These are phyloP conservation scores for Phylloporus scabripes DNA, from an alignment of 768 basidiomycete species.

Conservation along the genomic window DNA sequence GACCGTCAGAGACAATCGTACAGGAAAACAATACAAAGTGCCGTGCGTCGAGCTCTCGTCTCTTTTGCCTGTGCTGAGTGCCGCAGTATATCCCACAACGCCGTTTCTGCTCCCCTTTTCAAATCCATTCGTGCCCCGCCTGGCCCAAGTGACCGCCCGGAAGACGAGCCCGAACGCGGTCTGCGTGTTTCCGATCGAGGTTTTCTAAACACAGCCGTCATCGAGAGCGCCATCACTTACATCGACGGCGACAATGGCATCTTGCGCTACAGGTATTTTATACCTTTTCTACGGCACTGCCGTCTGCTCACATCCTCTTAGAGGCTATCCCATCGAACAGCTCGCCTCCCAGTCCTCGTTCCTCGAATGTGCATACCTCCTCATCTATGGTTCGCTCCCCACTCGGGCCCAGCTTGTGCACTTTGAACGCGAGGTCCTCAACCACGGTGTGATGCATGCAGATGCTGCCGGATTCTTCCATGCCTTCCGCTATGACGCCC, in stretches of 20 bases:
- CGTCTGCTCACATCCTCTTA: conserved; percentile 21
- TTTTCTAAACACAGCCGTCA: conserved; percentile 78
- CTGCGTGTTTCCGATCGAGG: conserved; percentile 75
- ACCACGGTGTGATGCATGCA: conserved; percentile 63
- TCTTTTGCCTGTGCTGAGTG: not conserved
- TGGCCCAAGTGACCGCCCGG: conserved; percentile 57
- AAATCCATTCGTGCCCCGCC: conserved; percentile 62
- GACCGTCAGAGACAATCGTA: conserved; percentile 78
- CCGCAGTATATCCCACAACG: conserved; percentile 71
- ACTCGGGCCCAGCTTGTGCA: conserved; percentile 49
- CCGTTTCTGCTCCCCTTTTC: conserved; percentile 75
- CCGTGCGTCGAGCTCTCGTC: conserved; percentile 46
- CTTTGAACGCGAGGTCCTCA: conserved; percentile 74
- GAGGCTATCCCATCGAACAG: conserved; percentile 92
- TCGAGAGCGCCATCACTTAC: conserved; percentile 77
- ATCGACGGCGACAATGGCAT: conserved; percentile 89
- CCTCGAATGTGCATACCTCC: conserved; percentile 78
- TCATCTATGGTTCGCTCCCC: conserved; percentile 84
- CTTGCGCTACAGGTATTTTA: conserved; percentile 62
- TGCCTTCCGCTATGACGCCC: conserved; percentile 83
- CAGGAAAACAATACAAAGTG: conserved; percentile 68
- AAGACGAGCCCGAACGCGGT: conserved; percentile 81
- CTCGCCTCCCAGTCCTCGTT: conserved; percentile 76
- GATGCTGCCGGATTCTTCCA: conserved; percentile 67
- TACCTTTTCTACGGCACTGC: not conserved